These are phyloP conservation scores for Plasmodium falciparum DNA, from an alignment of 169 alveolate species.

Conservation along the genomic window DNA sequence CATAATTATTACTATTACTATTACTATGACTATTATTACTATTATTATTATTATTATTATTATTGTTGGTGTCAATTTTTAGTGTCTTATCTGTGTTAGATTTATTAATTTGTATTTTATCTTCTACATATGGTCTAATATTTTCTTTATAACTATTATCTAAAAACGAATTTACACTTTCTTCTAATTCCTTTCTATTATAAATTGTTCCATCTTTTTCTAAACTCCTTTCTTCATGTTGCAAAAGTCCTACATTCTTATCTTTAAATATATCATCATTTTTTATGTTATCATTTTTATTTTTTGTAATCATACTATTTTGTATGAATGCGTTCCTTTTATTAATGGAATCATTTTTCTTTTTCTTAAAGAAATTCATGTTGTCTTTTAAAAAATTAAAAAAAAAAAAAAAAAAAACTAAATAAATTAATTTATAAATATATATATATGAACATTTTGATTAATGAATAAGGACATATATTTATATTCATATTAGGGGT, in stretches of 20 bases:
- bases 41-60: neutral
- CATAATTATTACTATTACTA: neutral
- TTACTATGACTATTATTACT: neutral
- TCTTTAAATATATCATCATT: constrained; percentile 27
- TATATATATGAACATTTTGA: neutral
- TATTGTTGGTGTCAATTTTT: neutral
- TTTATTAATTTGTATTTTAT: neutral
- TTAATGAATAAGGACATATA: neutral
- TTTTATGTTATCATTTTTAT: constrained; percentile 3
- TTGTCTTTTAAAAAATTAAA: constrained; percentile 1
- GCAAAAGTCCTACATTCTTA: too few relatives aligned
- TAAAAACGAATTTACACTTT: constrained; percentile 49
- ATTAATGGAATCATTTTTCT: constrained; percentile 35
- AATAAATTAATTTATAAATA: neutral
- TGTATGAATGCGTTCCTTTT: constrained; percentile 53
- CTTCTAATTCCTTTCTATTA: constrained; percentile 7
- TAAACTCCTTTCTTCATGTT: neutral
- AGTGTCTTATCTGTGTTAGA: neutral
- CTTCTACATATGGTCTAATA: neutral
- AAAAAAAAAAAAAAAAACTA: neutral
- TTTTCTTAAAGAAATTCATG: constrained; percentile 55
- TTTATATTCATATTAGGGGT: constrained; percentile 3
- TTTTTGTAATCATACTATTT: constrained; percentile 29
- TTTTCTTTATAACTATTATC: constrained; percentile 16
- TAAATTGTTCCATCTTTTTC: constrained; percentile 1